A percentile compares a stretch with the other conserved stretches of the same genome.
Evolutionary conservation across 306 rosid species (phyloP).

Genomic region (Ochetophila trinervis): DNA sequence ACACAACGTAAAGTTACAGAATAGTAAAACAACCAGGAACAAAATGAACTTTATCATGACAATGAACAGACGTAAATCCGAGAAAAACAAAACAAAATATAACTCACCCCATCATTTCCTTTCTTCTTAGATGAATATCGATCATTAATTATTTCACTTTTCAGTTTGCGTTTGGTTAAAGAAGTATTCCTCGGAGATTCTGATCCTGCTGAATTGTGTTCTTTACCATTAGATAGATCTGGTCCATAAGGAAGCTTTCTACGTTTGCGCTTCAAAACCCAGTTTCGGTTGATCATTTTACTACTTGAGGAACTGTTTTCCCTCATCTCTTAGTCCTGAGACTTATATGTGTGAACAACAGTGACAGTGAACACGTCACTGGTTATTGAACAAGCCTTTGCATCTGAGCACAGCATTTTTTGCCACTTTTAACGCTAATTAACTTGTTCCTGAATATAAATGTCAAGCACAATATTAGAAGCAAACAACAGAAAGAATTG

Average conservation of each 20-base stretch:
- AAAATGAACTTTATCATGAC: neutral
- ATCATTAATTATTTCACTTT: constrained; percentile 50
- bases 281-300: constrained; percentile 80
- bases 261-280: constrained; percentile 96
- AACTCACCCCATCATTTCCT: constrained; percentile 97
- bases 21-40: neutral
- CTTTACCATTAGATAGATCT: constrained; percentile 60
- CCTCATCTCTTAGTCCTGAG: constrained; percentile 49
- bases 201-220: constrained; percentile 48
- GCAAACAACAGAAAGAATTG: constrained; percentile 4
- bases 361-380: constrained; percentile 26
- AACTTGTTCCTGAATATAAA: constrained; percentile 15
- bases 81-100: constrained; percentile 18
- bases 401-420: constrained; percentile 16
- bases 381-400: constrained; percentile 18
- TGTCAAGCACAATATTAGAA: constrained; percentile 4
- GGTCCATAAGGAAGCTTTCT: constrained; percentile 67
- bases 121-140: constrained; percentile 75
- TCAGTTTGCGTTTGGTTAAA: constrained; percentile 46
- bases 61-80: neutral
- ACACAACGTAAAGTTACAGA: neutral
- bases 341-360: constrained; percentile 36
- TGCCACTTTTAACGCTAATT: neutral
- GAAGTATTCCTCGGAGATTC: constrained; percentile 59
- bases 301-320: constrained; percentile 61